phyloP scores from a whole-genome alignment of 257 asterid species.

The Agastache rugosa region DNA sequence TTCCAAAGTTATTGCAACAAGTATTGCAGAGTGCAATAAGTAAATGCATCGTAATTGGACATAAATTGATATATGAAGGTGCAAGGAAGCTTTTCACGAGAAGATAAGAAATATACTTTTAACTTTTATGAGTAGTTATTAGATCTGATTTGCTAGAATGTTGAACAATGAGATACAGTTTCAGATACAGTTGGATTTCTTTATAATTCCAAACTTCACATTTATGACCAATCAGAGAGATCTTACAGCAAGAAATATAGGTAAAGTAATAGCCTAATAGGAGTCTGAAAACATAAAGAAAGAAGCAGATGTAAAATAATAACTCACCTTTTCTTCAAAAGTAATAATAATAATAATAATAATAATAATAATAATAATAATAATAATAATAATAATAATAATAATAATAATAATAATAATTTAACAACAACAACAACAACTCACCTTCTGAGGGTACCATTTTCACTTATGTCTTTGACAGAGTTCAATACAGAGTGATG shows the following conservation, averaged over 20 bases:
- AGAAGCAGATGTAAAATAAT: not conserved
- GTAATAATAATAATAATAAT: too few relatives aligned
- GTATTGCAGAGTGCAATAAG: not conserved
- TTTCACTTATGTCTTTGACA: not conserved
- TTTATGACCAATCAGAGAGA: not conserved
- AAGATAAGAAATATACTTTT: not conserved
- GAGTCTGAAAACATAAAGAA: not conserved
- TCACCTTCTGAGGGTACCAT: not conserved
- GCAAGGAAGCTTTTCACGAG: not conserved
- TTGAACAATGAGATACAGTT: not conserved
- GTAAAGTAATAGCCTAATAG: not conserved
- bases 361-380: too few relatives aligned
- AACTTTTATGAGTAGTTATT: not conserved
- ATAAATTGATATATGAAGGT: not conserved
- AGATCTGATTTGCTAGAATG: not conserved
- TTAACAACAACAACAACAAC: too few relatives aligned
- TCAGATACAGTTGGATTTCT: not conserved
- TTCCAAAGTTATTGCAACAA: not conserved
- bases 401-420: too few relatives aligned
- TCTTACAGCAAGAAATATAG: not conserved
- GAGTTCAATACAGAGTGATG: not conserved
- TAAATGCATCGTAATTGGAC: not conserved
- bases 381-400: too few relatives aligned
- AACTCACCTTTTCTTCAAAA: too few relatives aligned
- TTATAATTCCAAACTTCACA: not conserved